Evolutionary conservation across 805 yeast genomes (phyloP).

Genomic region (Candida piceae): DNA sequence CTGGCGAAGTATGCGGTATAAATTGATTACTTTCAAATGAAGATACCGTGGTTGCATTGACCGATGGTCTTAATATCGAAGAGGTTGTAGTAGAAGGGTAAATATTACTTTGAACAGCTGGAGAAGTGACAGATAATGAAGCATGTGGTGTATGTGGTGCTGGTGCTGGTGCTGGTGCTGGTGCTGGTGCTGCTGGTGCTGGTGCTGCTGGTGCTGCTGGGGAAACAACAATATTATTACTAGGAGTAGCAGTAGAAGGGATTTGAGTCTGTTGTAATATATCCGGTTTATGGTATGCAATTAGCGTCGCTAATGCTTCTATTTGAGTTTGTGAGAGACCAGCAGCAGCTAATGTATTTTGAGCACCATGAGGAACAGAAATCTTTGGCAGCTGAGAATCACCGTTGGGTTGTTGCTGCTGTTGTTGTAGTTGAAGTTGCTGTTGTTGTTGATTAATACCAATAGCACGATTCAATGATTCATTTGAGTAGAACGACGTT

Average conservation of each 20-base stretch:
- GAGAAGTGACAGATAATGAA: background rate
- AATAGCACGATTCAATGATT: too few species aligned
- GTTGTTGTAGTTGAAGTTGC: constrained; percentile 4
- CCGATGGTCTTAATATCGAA: too few species aligned
- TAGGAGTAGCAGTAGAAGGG: constrained; percentile 1
- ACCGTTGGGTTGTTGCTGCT: background rate
- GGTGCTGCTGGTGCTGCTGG: background rate
- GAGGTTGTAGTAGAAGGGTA: too few species aligned
- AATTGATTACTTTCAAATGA: too few species aligned
- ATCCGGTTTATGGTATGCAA: constrained; percentile 54
- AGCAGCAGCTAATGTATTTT: constrained; percentile 53
- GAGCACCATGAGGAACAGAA: constrained; percentile 71
- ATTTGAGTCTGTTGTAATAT: constrained; percentile 9
- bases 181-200: too few species aligned
- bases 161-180: background rate
- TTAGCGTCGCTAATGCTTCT: constrained; percentile 64
- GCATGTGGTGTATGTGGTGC: background rate
- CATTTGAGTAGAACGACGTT: too few species aligned
- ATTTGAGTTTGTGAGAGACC: constrained; percentile 68
- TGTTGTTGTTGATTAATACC: constrained; percentile 22
- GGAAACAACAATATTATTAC: background rate
- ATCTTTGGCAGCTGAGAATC: constrained; percentile 41
- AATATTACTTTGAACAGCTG: too few species aligned
- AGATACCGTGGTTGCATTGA: too few species aligned
- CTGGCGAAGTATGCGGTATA: too few species aligned